Evolutionary conservation across 179 eudicot genomes (phyloP).

Genomic region (Heliamphora pulchella): DNA sequence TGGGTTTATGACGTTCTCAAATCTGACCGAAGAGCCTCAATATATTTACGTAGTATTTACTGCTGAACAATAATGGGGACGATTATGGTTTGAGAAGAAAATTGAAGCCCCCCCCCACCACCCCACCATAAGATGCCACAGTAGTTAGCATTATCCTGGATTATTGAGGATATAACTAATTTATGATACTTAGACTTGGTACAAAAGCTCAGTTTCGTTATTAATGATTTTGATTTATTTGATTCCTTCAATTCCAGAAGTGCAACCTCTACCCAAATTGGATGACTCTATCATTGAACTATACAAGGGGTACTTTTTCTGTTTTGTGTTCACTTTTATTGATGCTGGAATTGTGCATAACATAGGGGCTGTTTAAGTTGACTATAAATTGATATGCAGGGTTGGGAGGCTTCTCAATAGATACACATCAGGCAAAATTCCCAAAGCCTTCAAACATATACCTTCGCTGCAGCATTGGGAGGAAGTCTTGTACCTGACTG

Average conservation of each 20-base stretch:
- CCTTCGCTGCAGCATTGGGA: conserved; percentile 68
- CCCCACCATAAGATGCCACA: background rate
- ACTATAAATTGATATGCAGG: conserved; percentile 32
- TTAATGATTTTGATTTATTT: conserved; percentile 2
- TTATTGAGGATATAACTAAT: background rate
- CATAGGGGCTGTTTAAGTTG: background rate
- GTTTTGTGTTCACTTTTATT: background rate
- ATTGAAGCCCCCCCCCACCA: background rate
- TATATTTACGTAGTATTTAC: background rate
- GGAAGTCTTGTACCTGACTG: conserved; percentile 74
- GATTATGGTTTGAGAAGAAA: background rate
- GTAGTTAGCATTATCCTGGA: background rate
- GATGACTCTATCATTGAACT: conserved; percentile 59
- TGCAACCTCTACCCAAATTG: conserved; percentile 47
- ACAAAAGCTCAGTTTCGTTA: background rate
- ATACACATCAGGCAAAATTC: conserved; percentile 74
- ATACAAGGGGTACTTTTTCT: conserved; percentile 60
- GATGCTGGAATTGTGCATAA: background rate
- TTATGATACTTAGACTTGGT: background rate
- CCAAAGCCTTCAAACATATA: conserved; percentile 76
- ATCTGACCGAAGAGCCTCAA: background rate
- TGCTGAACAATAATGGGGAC: too few species aligned
- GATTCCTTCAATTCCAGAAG: conserved; percentile 29
- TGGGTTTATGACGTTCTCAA: background rate
- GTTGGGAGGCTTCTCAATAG: conserved; percentile 65